phyloP scores from a whole-genome alignment of 345 rosid species.

The Cochlearia excelsa region DNA sequence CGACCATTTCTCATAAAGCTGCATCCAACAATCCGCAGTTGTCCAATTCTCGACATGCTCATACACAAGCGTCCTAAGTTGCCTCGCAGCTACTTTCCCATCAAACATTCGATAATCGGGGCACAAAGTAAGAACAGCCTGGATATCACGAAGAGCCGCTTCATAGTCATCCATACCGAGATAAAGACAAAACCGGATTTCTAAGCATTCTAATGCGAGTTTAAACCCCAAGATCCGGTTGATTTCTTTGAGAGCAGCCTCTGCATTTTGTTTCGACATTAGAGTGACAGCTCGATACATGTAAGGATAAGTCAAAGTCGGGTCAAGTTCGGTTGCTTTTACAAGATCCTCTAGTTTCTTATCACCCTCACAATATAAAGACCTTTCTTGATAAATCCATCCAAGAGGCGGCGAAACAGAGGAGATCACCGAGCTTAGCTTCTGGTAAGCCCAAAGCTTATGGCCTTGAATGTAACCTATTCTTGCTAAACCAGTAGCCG shows the following conservation, averaged over 20 bases:
- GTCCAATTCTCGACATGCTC: constrained; percentile 94
- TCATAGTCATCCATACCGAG: constrained; percentile 81
- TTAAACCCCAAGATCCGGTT: constrained; percentile 87
- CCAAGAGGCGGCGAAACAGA: constrained; percentile 66
- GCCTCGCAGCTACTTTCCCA: constrained; percentile 88
- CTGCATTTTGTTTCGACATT: constrained; percentile 73
- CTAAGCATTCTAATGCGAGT: constrained; percentile 89
- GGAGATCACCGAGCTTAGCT: constrained; percentile 72
- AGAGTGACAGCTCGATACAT: constrained; percentile 82
- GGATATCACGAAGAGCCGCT: constrained; percentile 89
- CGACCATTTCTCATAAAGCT: constrained; percentile 92
- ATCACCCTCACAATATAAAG: constrained; percentile 75
- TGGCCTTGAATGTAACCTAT: constrained; percentile 61
- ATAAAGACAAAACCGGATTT: constrained; percentile 91
- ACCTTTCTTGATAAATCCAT: constrained; percentile 98
- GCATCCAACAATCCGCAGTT: constrained; percentile 98
- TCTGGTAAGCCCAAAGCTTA: constrained; percentile 64
- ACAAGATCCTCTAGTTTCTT: constrained; percentile 80
- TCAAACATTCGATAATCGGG: constrained; percentile 89
- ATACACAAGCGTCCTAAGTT: constrained; percentile 79
- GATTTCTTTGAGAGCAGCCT: constrained; percentile 83
- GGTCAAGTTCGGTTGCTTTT: constrained; percentile 82
- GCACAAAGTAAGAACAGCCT: constrained; percentile 84
- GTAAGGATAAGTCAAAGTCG: constrained; percentile 93
- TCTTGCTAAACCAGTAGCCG: constrained; percentile 86